Percentiles rank a stretch among this genome's conserved stretches.
Conservation (phyloP, 2,329 filamentous ascomycete species). For the Cladosporium sp. region DNA sequence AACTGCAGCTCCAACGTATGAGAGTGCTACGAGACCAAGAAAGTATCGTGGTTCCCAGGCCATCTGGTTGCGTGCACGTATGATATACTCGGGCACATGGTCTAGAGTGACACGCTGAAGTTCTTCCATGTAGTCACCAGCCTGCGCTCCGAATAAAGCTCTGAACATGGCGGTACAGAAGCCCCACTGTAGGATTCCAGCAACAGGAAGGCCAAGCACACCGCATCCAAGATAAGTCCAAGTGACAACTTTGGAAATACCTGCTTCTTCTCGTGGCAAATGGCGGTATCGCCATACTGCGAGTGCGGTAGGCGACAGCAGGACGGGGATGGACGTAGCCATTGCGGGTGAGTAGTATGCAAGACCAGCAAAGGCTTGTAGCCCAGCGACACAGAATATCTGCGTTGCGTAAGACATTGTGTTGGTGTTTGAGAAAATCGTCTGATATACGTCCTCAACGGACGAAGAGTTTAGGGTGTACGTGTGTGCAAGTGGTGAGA, state of each 20-base stretch:
- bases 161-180: not conserved
- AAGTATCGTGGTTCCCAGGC: slow-evolving; percentile 5
- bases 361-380: slow-evolving; percentile 6
- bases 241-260: not conserved
- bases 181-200: not conserved
- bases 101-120: not conserved
- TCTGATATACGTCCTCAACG: not conserved
- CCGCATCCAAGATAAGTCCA: slow-evolving; percentile 2
- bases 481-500: not conserved
- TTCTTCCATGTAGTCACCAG: not conserved
- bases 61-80: not conserved
- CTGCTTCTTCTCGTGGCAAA: not conserved
- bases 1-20: not conserved
- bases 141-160: not conserved
- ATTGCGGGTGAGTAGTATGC: not conserved
- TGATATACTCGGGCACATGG: not conserved
- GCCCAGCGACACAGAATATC: not conserved
- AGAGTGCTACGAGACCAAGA: not conserved
- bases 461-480: not conserved
- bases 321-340: not conserved
- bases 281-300: not conserved
- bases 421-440: not conserved
- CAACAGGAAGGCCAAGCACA: not conserved
- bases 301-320: not conserved
- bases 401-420: not conserved